Percentiles rank a stretch among this genome's conserved stretches.
Conservation (phyloP, 78 protist species). For the Dictyostelium capitatum region DNA sequence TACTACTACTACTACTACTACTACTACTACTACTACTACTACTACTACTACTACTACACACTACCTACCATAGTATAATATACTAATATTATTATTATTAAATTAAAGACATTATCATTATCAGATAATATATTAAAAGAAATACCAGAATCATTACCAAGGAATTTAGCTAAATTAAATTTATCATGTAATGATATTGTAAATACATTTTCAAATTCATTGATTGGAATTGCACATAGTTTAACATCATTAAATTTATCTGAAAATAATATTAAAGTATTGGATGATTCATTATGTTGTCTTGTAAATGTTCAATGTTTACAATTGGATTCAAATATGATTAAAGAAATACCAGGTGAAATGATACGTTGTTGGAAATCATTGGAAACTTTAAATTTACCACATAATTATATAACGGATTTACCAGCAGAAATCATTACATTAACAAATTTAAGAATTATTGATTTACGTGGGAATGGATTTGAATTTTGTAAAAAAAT, state of each 20-base stretch:
- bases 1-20: not conserved
- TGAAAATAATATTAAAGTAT: conserved; percentile 29
- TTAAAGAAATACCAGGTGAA: conserved; percentile 20
- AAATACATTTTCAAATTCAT: not conserved
- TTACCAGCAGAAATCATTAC: conserved; percentile 25
- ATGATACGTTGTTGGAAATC: conserved; percentile 14
- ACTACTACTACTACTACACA: too few relatives aligned
- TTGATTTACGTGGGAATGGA: conserved; percentile 52
- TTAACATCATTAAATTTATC: conserved; percentile 35
- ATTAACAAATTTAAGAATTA: not conserved
- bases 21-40: not conserved
- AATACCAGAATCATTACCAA: conserved; percentile 55
- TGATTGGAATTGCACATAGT: not conserved
- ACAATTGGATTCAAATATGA: conserved; percentile 33
- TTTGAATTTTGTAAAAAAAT: conserved; percentile 3
- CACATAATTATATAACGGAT: conserved; percentile 31
- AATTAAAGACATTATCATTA: conserved; percentile 46
- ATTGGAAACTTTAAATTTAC: conserved; percentile 26
- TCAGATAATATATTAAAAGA: conserved; percentile 15
- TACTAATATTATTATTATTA: too few relatives aligned
- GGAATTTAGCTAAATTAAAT: conserved; percentile 27
- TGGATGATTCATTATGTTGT: conserved; percentile 28
- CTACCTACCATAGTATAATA: too few relatives aligned
- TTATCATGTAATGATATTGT: conserved; percentile 41
- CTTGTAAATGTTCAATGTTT: conserved; percentile 9